Conservation (phyloP, 768 basidiomycete genomes). For the Pisolithus microcarpus region DNA sequence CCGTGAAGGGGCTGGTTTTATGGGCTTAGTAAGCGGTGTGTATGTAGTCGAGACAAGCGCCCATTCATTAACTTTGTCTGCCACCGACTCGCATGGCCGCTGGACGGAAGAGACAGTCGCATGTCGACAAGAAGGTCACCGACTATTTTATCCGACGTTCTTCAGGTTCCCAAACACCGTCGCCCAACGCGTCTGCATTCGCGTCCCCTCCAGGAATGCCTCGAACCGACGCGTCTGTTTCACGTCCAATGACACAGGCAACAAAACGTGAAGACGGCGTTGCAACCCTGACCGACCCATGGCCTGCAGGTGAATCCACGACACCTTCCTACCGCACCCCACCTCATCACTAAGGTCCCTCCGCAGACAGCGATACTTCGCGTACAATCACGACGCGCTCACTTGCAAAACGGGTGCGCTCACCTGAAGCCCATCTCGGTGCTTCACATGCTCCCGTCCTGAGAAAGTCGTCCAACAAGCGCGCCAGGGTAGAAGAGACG, state of each 20-base stretch:
- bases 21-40: too few species aligned
- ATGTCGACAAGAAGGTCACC: constrained; percentile 29
- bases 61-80: too few species aligned
- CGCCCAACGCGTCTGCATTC: not conserved
- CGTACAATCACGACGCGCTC: constrained; percentile 8
- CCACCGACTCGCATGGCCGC: too few species aligned
- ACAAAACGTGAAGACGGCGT: constrained; percentile 1
- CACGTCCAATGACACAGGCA: constrained; percentile 4
- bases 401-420: constrained; percentile 18
- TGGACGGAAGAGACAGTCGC: constrained; percentile 2
- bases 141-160: constrained; percentile 39
- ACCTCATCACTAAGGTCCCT: constrained; percentile 2
- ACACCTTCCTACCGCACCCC: not conserved
- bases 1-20: too few species aligned
- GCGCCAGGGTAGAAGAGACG: constrained; percentile 12
- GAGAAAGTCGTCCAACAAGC: constrained; percentile 18
- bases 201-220: constrained; percentile 8
- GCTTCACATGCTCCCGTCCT: constrained; percentile 3
- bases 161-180: constrained; percentile 13
- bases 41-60: too few species aligned
- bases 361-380: constrained; percentile 8
- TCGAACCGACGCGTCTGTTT: constrained; percentile 2
- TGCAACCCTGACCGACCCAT: not conserved
- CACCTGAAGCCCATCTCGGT: constrained; percentile 11
- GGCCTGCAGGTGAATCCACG: constrained; percentile 18